A percentile compares a stretch with the other conserved stretches of the same genome.
Evolutionary conservation across 164 flowering plant species (phyloP).

Genomic region (Aristolochia fimbriata): DNA sequence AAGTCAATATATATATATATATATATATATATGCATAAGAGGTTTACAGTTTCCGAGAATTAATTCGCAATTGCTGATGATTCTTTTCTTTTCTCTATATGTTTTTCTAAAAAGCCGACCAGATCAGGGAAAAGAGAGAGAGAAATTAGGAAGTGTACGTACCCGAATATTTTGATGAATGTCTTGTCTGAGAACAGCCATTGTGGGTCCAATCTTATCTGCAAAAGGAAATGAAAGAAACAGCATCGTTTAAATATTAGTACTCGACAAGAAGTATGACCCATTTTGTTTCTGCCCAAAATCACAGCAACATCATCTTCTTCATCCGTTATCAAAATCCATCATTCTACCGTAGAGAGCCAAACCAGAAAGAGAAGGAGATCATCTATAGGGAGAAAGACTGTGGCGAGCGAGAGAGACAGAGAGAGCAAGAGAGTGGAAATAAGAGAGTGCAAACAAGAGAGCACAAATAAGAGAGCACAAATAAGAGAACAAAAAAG

Average conservation of each 20-base stretch:
- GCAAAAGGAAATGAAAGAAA: slow-evolving; percentile 15
- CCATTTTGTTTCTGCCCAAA: too few relatives aligned
- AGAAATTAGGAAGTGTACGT: slow-evolving; percentile 15
- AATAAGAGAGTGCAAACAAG: neutral
- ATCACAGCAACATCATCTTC: too few relatives aligned
- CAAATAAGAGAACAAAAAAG: neutral
- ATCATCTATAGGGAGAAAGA: neutral
- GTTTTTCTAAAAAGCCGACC: neutral
- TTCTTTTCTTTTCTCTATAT: neutral
- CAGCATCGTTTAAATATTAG: too few relatives aligned
- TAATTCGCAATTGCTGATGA: neutral
- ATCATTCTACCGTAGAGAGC: too few relatives aligned
- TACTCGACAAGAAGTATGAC: too few relatives aligned
- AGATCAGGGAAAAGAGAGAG: neutral
- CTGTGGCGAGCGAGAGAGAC: neutral
- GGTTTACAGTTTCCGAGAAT: too few relatives aligned
- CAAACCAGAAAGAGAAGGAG: neutral
- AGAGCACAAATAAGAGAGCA: neutral
- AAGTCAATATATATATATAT: too few relatives aligned
- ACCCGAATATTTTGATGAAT: slow-evolving; percentile 65
- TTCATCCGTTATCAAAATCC: too few relatives aligned
- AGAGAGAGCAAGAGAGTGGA: neutral
- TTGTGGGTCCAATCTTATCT: slow-evolving; percentile 91
- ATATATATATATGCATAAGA: too few relatives aligned
- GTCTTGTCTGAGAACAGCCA: slow-evolving; percentile 83